Evolutionary conservation across 805 yeast species (phyloP).

Genomic region (Wickerhamomyces mucosus): DNA sequence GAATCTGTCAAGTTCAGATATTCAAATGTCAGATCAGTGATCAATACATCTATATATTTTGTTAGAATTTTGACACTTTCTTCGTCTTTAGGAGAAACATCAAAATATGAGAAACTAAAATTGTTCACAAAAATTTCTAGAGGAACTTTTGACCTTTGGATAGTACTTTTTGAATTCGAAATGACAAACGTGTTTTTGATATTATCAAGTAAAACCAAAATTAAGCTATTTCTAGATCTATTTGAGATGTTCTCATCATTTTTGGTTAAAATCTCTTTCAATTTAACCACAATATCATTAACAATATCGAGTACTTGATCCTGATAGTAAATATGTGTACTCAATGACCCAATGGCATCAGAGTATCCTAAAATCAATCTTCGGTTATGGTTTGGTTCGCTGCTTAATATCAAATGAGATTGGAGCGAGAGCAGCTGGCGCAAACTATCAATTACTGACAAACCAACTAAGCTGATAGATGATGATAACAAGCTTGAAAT

Average conservation of each 20-base stretch:
- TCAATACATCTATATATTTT: slow-evolving; percentile 12
- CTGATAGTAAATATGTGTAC: slow-evolving; percentile 72
- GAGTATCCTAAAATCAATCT: slow-evolving; percentile 36
- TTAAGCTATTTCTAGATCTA: slow-evolving; percentile 1
- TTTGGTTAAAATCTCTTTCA: slow-evolving; percentile 18
- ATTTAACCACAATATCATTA: slow-evolving; percentile 46
- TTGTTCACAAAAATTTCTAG: slow-evolving; percentile 17
- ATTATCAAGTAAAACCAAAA: slow-evolving; percentile 10
- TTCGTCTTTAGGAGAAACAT: neutral
- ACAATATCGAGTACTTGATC: slow-evolving; percentile 83
- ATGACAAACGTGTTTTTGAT: slow-evolving; percentile 9
- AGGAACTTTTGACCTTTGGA: slow-evolving; percentile 17
- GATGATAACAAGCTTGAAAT: slow-evolving; percentile 59
- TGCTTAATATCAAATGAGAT: slow-evolving; percentile 19
- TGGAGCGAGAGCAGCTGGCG: slow-evolving; percentile 48
- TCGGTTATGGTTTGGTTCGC: slow-evolving; percentile 5
- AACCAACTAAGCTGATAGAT: slow-evolving; percentile 75
- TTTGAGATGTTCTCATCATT: neutral
- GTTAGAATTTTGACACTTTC: slow-evolving; percentile 8
- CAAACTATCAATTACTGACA: slow-evolving; percentile 74
- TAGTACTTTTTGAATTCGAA: slow-evolving; percentile 11
- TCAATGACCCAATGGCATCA: slow-evolving; percentile 56
- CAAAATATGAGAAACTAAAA: slow-evolving; percentile 8
- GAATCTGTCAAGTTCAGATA: slow-evolving; percentile 9
- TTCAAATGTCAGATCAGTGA: slow-evolving; percentile 12